Percentiles rank a stretch among this genome's conserved stretches.
These are phyloP conservation scores for Lactuca sativa DNA, from an alignment of 129 eudicot genomes.

Conservation along the genomic window DNA sequence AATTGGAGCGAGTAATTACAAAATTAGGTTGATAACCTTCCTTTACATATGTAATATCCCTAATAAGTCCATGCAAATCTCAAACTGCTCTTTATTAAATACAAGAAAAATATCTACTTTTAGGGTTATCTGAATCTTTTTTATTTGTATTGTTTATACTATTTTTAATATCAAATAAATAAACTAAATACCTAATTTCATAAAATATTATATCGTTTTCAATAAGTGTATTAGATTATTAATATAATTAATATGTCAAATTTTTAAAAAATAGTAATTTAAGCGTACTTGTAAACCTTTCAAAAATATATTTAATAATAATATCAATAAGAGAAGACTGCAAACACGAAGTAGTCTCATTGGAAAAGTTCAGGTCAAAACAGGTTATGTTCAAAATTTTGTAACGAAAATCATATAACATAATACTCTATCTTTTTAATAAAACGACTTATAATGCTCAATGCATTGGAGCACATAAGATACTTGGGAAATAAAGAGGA, in stretches of 20 bases:
- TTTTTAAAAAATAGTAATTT: no score
- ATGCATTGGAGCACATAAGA: no score
- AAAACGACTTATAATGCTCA: no score
- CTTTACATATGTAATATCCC: slow-evolving; percentile 11
- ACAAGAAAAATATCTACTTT: not conserved
- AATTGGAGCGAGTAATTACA: slow-evolving; percentile 19
- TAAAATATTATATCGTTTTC: not conserved
- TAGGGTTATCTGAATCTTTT: slow-evolving; percentile 4
- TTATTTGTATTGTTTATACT: not conserved
- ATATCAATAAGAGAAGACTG: not conserved
- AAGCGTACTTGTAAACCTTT: no score
- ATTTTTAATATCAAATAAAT: not conserved
- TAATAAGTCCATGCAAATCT: slow-evolving; percentile 26
- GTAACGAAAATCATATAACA: no score
- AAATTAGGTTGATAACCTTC: slow-evolving; percentile 20
- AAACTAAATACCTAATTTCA: not conserved
- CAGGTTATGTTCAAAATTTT: not conserved
- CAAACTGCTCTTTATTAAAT: slow-evolving; percentile 30
- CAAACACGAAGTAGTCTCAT: not conserved
- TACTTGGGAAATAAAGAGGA: no score
- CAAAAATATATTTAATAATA: no score
- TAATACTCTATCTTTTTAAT: no score
- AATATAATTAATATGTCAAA: not conserved
- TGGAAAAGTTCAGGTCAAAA: no score
- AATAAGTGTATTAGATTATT: not conserved